phyloP scores from a whole-genome alignment of 2,329 filamentous ascomycete genomes.

The Myriosclerotinia curreyana region DNA sequence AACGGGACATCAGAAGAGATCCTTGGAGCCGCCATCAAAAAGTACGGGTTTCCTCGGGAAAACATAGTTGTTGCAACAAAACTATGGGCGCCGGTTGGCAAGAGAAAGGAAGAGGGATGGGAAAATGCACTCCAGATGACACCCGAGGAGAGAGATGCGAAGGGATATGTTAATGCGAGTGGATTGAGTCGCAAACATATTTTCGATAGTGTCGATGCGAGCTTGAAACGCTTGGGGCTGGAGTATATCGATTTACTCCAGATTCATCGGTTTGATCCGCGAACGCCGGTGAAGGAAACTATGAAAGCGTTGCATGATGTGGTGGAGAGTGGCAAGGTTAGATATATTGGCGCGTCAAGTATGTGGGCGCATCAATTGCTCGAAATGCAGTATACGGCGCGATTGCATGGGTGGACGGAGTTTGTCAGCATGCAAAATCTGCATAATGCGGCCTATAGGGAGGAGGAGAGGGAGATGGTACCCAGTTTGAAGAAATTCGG shows the following conservation, averaged over 20 bases:
- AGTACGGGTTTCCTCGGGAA: slow-evolving; percentile 61
- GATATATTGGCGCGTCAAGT: slow-evolving; percentile 48
- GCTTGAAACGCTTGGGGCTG: slow-evolving; percentile 51
- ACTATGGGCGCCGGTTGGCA: slow-evolving; percentile 42
- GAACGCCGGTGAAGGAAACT: slow-evolving; percentile 53
- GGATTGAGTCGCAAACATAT: slow-evolving; percentile 62
- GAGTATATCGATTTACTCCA: slow-evolving; percentile 51
- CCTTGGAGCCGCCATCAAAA: slow-evolving; percentile 54
- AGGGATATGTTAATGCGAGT: slow-evolving; percentile 45
- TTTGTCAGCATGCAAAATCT: slow-evolving; percentile 60
- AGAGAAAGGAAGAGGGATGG: slow-evolving; percentile 19
- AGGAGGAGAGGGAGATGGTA: slow-evolving; percentile 49
- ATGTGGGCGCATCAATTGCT: slow-evolving; percentile 29
- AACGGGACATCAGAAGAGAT: slow-evolving; percentile 47
- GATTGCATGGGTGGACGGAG: slow-evolving; percentile 54
- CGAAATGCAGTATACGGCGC: slow-evolving; percentile 43
- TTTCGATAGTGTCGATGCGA: slow-evolving; percentile 60
- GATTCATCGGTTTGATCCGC: slow-evolving; percentile 55
- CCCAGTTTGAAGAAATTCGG: slow-evolving; percentile 32
- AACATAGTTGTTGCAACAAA: slow-evolving; percentile 67
- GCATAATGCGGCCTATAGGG: slow-evolving; percentile 57
- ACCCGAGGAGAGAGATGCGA: slow-evolving; percentile 40
- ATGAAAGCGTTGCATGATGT: slow-evolving; percentile 60
- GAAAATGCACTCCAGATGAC: slow-evolving; percentile 21
- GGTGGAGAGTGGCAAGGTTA: slow-evolving; percentile 54